Conservation (phyloP, 2,329 filamentous ascomycete species). For the Microdochium bolleyi region DNA sequence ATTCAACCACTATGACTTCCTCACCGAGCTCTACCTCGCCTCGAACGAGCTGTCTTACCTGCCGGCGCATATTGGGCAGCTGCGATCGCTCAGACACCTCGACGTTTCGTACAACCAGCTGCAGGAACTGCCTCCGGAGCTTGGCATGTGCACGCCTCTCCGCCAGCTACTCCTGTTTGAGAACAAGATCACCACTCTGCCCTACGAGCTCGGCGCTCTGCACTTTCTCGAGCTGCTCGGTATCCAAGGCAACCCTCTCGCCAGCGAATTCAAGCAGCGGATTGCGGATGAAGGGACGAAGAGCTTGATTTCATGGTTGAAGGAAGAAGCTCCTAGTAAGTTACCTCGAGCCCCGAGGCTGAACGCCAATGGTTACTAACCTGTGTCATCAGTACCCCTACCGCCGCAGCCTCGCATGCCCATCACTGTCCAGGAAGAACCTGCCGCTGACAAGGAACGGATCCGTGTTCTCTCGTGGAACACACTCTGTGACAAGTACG, state of each 20-base stretch:
- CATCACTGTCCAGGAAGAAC: conserved; percentile 68
- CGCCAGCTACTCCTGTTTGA: conserved; percentile 83
- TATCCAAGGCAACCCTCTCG: conserved; percentile 84
- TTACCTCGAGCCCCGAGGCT: conserved; percentile 15
- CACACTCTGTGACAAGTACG: conserved; percentile 89
- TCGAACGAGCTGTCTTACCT: conserved; percentile 81
- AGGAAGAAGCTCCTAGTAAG: conserved; percentile 79
- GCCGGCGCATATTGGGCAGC: conserved; percentile 72
- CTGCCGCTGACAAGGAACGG: conserved; percentile 51
- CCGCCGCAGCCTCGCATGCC: conserved; percentile 70
- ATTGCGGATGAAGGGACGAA: conserved; percentile 84
- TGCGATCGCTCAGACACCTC: conserved; percentile 74
- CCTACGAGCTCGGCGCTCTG: conserved; percentile 80
- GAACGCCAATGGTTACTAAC: background rate
- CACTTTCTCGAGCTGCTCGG: conserved; percentile 84
- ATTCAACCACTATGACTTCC: conserved; percentile 74
- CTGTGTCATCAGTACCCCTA: conserved; percentile 52
- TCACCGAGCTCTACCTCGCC: conserved; percentile 87
- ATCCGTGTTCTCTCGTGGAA: conserved; percentile 92
- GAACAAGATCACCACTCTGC: conserved; percentile 76
- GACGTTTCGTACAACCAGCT: conserved; percentile 88
- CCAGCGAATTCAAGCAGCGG: conserved; percentile 67
- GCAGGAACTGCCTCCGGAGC: conserved; percentile 72
- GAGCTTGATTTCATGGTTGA: conserved; percentile 72
- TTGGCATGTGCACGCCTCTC: conserved; percentile 94